Evolutionary conservation across 352 stramenopile species (phyloP), one percentile per base, ranked within the genome.

Genomic region (Phytophthora sojae): DNA sequence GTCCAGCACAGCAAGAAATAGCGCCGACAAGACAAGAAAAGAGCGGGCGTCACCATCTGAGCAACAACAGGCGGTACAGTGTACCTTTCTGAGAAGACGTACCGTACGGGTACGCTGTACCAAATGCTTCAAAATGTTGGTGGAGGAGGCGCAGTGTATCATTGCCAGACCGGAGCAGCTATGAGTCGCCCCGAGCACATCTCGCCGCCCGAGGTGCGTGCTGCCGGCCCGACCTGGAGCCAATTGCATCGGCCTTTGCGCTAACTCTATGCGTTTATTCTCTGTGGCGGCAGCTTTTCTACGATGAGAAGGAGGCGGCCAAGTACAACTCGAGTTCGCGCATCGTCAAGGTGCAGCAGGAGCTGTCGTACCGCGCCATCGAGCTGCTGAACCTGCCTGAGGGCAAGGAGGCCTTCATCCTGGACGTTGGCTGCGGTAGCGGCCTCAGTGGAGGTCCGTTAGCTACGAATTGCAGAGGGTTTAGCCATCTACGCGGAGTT

Each of bases 351-450:
- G 93, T 98, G 59, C 97, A 94, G 76, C 78, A 95, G 58, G 96
- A 99, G 76, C 97, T 99, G 37, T 97, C 97, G 12, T 90, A 98
- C 45, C 92, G 97, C 52, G 97, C 97, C 42, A 98, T 99, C 63
- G 98, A 99, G 88, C 81, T 99, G 52, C 79, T 99, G 57, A 98
- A 98, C 53, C 77, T 99, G 49, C 95, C 89, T n/a, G 71, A 69
- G 19, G 86, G 89, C 51, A 85, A 93, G 50, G 87, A 96, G 19
- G 81, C 76, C 7, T 97, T 99, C 56, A 92, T 99, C 53, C 76
- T 99, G 9, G 98, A 99, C 79, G 90, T 99, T 35, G 98, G 98
- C 19, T 99, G 97, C 81, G 98, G 98, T 42, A 98, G 92, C 67
- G 98, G 97, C 26, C 84, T 99, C 25, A 99, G 94, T 84, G 98